Evolutionary conservation across 2,329 filamentous ascomycete species (phyloP).

Genomic region (Amauroascus verrucosus): DNA sequence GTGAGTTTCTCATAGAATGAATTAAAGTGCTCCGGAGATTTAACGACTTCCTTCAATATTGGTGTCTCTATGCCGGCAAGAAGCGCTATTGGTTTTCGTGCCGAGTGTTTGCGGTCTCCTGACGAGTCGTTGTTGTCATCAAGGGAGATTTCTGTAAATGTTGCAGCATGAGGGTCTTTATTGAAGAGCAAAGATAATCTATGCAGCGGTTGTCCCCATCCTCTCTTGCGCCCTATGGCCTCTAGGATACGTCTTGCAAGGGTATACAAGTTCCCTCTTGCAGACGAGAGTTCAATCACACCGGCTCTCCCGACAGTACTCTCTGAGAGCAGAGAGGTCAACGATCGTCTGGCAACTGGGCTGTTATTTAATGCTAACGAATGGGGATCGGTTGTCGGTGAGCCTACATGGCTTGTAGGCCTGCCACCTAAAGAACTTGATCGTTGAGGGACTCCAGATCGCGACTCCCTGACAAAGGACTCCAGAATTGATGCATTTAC

Average conservation of each 20-base stretch:
- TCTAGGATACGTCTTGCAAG: slow-evolving; percentile 72
- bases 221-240: slow-evolving; percentile 57
- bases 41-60: slow-evolving; percentile 51
- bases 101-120: slow-evolving; percentile 11
- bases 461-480: slow-evolving; percentile 19
- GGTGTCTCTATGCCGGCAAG: slow-evolving; percentile 45
- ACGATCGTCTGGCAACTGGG: slow-evolving; percentile 35
- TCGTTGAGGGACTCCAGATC: slow-evolving; percentile 28
- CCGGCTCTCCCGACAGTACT: slow-evolving; percentile 47
- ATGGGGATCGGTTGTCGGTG: not conserved
- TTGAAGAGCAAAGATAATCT: slow-evolving; percentile 40
- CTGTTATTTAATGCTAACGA: slow-evolving; percentile 12
- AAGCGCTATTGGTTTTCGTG: slow-evolving; percentile 16
- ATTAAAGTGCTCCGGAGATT: slow-evolving; percentile 55
- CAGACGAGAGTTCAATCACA: slow-evolving; percentile 69
- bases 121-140: slow-evolving; percentile 21
- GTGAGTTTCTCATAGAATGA: slow-evolving; percentile 65
- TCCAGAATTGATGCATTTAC: slow-evolving; percentile 19
- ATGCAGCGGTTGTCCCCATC: slow-evolving; percentile 70
- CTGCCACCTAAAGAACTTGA: slow-evolving; percentile 22
- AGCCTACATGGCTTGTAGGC: not conserved
- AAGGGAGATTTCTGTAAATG: slow-evolving; percentile 30
- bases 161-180: slow-evolving; percentile 21
- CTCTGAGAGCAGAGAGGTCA: slow-evolving; percentile 27
- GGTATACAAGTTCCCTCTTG: slow-evolving; percentile 69